Evolutionary conservation across 441 rosid genomes (phyloP), one percentile per base, ranked within the genome.

Genomic region (Gossypium schwendimanii): DNA sequence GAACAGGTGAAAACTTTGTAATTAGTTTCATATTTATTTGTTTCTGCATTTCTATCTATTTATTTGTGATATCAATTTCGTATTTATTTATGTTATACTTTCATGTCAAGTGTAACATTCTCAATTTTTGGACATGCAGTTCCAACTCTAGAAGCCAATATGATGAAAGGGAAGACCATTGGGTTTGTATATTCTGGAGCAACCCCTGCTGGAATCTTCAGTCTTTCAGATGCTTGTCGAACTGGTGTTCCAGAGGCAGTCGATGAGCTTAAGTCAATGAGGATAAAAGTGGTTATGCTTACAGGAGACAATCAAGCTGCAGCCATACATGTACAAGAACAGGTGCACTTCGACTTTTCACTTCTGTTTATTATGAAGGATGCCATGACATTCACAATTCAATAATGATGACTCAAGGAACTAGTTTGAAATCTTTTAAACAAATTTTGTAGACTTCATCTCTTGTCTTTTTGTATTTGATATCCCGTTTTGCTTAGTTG

Each of bases 271-370:
- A 89, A 88, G 63, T 79, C 75, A 33, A 20, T 91, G 52, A 85
- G 81, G 12, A 84, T 95, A 52, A 89, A 77, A 80, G 80, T 91
- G 2, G 94, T 87, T 6, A 91, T 95, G 93, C 87, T 95, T 28
- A 92, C 98, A 0, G 99, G 99, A 74, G 99, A 95, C 78, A 82
- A 82, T 77, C 81, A 85, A 76, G 88, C 76, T 1, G 81, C 89
- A 0, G 97, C 99, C 54, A 77, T 81, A 81, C 81, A 87, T 63
- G 89, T 88, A 17, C 96, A 94, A 71, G 84, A 85, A 79, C 87
- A 90, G 93, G 98, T 88, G 36, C 73, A 24, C 15, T 50, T 75
- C 18, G 6, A 31, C 36, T 31, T 31, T 31, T 31, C 1, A 1
- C 36, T 5, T 31, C 1, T 6, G 0, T 31, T 31, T 31, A 4